Evolutionary conservation across 352 stramenopile species (phyloP).

Genomic region (Phytophthora palmivora): DNA sequence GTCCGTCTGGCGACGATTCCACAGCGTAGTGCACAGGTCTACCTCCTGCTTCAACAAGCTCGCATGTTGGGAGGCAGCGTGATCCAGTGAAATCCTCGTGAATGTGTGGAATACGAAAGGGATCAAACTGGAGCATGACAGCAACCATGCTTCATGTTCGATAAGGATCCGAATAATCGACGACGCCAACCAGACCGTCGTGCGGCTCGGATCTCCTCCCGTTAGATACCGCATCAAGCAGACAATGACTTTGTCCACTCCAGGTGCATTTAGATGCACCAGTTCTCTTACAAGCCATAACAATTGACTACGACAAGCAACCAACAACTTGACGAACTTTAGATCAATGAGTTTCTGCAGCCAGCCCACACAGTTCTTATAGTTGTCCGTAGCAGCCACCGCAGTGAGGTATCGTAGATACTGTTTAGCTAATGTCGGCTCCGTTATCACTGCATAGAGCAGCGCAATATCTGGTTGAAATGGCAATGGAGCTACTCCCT

Average conservation of each 20-base stretch:
- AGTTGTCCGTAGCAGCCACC: conserved; percentile 63
- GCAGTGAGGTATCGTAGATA: conserved; percentile 79
- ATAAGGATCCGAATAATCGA: conserved; percentile 82
- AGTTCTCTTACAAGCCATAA: conserved; percentile 84
- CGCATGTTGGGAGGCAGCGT: conserved; percentile 57
- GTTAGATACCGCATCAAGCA: conserved; percentile 78
- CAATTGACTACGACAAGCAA: conserved; percentile 76
- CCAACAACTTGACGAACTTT: conserved; percentile 84
- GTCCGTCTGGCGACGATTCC: conserved; percentile 71
- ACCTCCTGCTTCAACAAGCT: conserved; percentile 81
- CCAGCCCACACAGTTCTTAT: conserved; percentile 79
- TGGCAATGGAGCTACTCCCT: conserved; percentile 42
- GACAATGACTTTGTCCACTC: conserved; percentile 80
- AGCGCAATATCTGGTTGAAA: conserved; percentile 86
- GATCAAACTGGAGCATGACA: conserved; percentile 76
- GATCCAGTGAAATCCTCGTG: conserved; percentile 72
- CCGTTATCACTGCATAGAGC: conserved; percentile 82
- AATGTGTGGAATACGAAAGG: conserved; percentile 88
- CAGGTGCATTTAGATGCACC: conserved; percentile 73
- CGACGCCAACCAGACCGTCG: conserved; percentile 78
- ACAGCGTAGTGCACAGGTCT: conserved; percentile 77
- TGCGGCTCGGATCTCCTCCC: conserved; percentile 70
- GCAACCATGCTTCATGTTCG: conserved; percentile 80
- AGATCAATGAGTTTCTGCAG: conserved; percentile 86
- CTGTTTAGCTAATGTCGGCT: conserved; percentile 71